These are phyloP conservation scores for Vanilla planifolia DNA, from an alignment of 106 monocot species.

Conservation along the genomic window DNA sequence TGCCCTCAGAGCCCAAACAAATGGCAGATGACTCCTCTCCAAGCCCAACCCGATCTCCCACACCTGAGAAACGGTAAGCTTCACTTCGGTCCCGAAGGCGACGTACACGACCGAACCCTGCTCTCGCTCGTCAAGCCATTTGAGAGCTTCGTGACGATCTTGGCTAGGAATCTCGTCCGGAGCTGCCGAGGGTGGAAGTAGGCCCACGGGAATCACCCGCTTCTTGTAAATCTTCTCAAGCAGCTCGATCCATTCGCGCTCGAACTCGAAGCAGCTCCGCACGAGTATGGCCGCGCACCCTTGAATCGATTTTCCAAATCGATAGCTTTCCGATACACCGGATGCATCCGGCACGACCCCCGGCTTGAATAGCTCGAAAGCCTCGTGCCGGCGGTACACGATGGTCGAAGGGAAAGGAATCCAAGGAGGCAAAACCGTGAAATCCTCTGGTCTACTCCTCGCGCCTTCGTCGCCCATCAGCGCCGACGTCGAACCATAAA, in stretches of 20 bases:
- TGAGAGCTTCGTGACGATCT: not conserved
- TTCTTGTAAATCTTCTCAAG: not conserved
- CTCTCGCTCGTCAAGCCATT: constrained; percentile 4
- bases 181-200: not conserved
- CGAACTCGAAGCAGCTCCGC: constrained; percentile 5
- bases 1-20: constrained; percentile 3
- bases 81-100: constrained; percentile 11
- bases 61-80: not conserved
- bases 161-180: no score
- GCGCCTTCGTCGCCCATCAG: not conserved
- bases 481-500: constrained; percentile 10
- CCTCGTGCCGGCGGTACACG: constrained; percentile 1
- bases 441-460: not conserved
- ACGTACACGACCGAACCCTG: not conserved
- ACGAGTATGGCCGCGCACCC: not conserved
- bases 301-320: not conserved
- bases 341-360: not conserved
- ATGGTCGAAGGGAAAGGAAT: constrained; percentile 6
- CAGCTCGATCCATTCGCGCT: constrained; percentile 7
- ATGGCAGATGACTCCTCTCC: constrained; percentile 1
- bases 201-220: constrained; percentile 8
- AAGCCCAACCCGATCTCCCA: not conserved
- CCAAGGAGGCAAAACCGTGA: constrained; percentile 6
- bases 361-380: not conserved
- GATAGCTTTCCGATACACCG: not conserved